Conservation (phyloP, 75 land plant genomes). For the Larix kaempferi region DNA sequence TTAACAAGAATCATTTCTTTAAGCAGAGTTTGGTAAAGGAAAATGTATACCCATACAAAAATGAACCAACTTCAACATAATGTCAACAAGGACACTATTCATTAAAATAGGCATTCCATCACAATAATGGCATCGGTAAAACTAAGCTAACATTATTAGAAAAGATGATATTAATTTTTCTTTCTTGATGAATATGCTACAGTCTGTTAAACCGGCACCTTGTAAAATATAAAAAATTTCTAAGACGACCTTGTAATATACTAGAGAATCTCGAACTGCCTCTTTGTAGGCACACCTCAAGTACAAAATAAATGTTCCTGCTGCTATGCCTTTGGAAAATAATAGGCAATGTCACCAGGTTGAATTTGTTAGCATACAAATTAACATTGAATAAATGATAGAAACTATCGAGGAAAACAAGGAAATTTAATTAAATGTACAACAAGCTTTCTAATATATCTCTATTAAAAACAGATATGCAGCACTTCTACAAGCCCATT, state of each 20-base stretch:
- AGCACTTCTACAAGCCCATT: not conserved
- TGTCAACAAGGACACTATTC: too few species aligned
- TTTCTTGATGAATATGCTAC: too few species aligned
- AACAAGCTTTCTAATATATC: constrained; percentile 5
- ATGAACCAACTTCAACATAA: too few species aligned
- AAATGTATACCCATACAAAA: too few species aligned
- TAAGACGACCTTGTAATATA: not conserved
- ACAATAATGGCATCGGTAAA: too few species aligned
- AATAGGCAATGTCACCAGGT: constrained; percentile 9
- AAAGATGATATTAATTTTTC: too few species aligned
- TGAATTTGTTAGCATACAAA: constrained; percentile 11
- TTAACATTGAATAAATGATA: constrained; percentile 4
- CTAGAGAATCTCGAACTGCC: constrained; percentile 10
- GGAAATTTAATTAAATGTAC: constrained; percentile 11
- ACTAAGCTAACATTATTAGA: too few species aligned
- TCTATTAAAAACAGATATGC: not conserved
- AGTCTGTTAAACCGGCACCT: too few species aligned
- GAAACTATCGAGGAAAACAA: not conserved
- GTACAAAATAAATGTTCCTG: constrained; percentile 14
- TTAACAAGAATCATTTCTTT: too few species aligned
- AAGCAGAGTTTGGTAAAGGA: too few species aligned
- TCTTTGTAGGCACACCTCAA: constrained; percentile 3
- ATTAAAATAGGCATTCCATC: too few species aligned
- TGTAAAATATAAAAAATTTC: too few species aligned
- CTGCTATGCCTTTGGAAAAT: constrained; percentile 16